Conservation (phyloP, 2,329 filamentous ascomycete species). For the Alternaria sp. region DNA sequence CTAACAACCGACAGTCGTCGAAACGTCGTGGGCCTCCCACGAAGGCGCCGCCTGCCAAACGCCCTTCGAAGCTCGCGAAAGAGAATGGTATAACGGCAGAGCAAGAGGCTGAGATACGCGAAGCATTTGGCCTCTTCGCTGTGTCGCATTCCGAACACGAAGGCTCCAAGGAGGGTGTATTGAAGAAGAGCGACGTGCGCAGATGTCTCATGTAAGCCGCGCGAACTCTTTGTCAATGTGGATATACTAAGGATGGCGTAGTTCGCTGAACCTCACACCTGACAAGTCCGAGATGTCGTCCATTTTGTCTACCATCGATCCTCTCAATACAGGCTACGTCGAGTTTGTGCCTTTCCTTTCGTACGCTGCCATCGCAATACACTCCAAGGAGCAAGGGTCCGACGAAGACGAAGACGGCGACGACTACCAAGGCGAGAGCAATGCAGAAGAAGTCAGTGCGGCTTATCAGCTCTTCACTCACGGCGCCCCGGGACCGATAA, state of each 20-base stretch:
- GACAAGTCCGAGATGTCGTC: conserved; percentile 72
- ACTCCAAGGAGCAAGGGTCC: conserved; percentile 50
- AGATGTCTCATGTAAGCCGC: conserved; percentile 60
- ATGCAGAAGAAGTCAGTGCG: conserved; percentile 75
- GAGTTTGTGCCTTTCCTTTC: conserved; percentile 84
- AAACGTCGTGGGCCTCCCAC: conserved; percentile 39
- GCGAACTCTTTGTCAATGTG: not conserved
- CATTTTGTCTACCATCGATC: conserved; percentile 83
- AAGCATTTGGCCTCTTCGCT: conserved; percentile 84
- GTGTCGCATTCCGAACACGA: conserved; percentile 62
- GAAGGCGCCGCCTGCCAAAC: conserved; percentile 47
- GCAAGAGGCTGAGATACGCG: conserved; percentile 88
- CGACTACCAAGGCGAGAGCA: conserved; percentile 38
- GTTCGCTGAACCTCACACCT: conserved; percentile 82
- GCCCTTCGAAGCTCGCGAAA: conserved; percentile 88
- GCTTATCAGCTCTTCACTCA: conserved; percentile 83
- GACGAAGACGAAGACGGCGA: conserved; percentile 54
- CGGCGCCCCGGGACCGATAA: conserved; percentile 70
- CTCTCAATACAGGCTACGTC: conserved; percentile 78
- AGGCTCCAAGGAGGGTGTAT: conserved; percentile 68
- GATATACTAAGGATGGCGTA: conserved; percentile 46
- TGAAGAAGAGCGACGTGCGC: conserved; percentile 56
- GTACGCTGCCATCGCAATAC: conserved; percentile 86
- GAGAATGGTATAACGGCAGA: conserved; percentile 85
- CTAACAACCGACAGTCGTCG: conserved; percentile 34